Evolutionary conservation across 108 stramenopile species (phyloP).

Genomic region (Pseudonitzschia multistriata): DNA sequence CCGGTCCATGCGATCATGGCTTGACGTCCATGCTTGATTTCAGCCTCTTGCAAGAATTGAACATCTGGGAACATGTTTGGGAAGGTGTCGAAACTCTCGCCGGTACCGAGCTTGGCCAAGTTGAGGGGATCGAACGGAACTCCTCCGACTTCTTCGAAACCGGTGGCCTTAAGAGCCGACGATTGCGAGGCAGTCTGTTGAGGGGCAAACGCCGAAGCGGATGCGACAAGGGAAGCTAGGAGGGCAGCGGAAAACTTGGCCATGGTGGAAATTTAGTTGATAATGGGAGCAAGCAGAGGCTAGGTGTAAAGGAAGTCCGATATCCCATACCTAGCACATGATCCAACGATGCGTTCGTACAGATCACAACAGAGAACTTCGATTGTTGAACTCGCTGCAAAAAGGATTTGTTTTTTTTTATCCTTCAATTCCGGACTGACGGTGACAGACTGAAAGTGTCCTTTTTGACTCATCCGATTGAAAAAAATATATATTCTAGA

Average conservation of each 20-base stretch:
- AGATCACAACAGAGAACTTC: not conserved
- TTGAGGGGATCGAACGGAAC: slow-evolving; percentile 60
- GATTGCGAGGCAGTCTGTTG: slow-evolving; percentile 16
- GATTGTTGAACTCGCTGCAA: slow-evolving; percentile 1
- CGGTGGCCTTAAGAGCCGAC: slow-evolving; percentile 42
- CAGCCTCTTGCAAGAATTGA: slow-evolving; percentile 85
- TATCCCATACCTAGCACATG: not conserved
- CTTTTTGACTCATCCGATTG: not conserved
- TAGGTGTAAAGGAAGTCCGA: slow-evolving; percentile 1
- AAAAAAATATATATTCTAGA: too few relatives aligned
- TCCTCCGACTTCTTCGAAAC: slow-evolving; percentile 50
- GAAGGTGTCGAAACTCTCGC: slow-evolving; percentile 73
- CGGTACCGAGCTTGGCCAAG: slow-evolving; percentile 49
- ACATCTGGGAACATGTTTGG: slow-evolving; percentile 90
- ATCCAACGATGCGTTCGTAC: not conserved
- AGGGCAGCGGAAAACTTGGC: slow-evolving; percentile 40
- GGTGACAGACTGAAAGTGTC: not conserved
- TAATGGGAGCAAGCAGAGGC: not conserved
- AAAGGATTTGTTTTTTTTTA: slow-evolving; percentile 7
- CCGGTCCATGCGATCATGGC: slow-evolving; percentile 91
- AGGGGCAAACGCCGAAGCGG: slow-evolving; percentile 56
- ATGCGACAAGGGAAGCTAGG: slow-evolving; percentile 45
- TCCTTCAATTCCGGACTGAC: slow-evolving; percentile 7
- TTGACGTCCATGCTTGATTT: slow-evolving; percentile 93
- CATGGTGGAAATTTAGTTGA: slow-evolving; percentile 39